phyloP scores from a whole-genome alignment of 1,284 basidiomycete genomes.

The Cutaneotrichosporon arboriforme region DNA sequence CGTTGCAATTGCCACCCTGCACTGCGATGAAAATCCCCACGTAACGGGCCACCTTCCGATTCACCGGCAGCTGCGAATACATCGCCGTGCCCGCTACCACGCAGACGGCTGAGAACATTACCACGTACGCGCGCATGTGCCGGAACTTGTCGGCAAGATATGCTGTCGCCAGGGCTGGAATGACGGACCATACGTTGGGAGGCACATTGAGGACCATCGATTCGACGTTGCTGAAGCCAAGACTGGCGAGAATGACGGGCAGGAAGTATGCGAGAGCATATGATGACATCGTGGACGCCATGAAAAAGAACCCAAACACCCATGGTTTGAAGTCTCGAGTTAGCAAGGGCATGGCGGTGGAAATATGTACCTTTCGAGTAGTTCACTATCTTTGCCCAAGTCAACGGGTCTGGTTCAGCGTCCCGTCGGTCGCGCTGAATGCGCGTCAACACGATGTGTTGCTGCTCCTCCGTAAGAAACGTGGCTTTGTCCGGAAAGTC shows the following conservation, averaged over 20 bases:
- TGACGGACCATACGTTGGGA: slow-evolving; percentile 43
- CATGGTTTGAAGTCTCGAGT: slow-evolving; percentile 46
- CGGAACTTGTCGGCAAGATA: slow-evolving; percentile 40
- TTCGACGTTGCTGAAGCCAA: slow-evolving; percentile 40
- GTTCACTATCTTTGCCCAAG: slow-evolving; percentile 44
- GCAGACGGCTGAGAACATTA: slow-evolving; percentile 9
- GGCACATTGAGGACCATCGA: slow-evolving; percentile 46
- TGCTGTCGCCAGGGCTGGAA: slow-evolving; percentile 43
- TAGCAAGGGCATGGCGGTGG: neutral
- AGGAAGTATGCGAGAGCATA: slow-evolving; percentile 44
- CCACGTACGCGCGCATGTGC: slow-evolving; percentile 1
- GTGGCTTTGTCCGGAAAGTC: slow-evolving; percentile 51
- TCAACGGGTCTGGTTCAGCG: slow-evolving; percentile 45
- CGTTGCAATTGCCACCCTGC: slow-evolving; percentile 36
- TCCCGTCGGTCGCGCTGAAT: slow-evolving; percentile 50
- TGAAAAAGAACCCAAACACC: slow-evolving; percentile 49
- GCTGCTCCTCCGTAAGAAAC: slow-evolving; percentile 49
- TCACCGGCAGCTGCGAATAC: slow-evolving; percentile 12
- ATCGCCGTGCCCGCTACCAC: slow-evolving; percentile 14
- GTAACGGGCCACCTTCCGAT: slow-evolving; percentile 39
- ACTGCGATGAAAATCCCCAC: slow-evolving; percentile 48
- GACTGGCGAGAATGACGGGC: slow-evolving; percentile 45
- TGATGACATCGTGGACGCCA: slow-evolving; percentile 20
- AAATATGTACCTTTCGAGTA: neutral
- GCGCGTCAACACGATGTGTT: slow-evolving; percentile 43